Base-by-base conservation (phyloP, 345 rosid genomes). In the Brassica nigra region DNA sequence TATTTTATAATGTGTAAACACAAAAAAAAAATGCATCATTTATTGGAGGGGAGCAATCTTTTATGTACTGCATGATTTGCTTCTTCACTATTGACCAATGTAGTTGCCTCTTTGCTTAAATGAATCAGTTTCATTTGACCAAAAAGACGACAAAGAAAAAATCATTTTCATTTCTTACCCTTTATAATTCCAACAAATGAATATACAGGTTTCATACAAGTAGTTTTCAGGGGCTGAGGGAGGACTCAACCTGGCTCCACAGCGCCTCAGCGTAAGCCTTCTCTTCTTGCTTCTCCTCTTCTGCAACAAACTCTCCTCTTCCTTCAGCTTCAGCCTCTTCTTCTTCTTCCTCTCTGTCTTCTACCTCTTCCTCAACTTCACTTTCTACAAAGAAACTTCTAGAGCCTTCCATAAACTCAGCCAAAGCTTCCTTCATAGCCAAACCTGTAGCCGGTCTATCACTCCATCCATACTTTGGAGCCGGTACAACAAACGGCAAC, bases 271-370 rank as follows among this genome's bases (percentile, higher is more conserved):
- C 95, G 67, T 92, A 92, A 72, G 87, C 90, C 79, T 81, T 88
- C 70, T 90, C 95, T 68, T 91, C 98, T 83, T 88, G 90, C 79
- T 90, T 89, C 86, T 91, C 98, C 83, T 91, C 98, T 81, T 86
- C 85, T 27, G 44, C 78, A 73, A 74, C 78, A 65, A 69, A 81
- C 64, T 77, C 84, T 67, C 54, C 81, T 71, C 78, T 75, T 54
- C 78, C 84, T 77, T 82, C 92, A 34, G 49, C 81, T 61, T 86
- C 93, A 55, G 87, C 85, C 96, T 59, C 87, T 18, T 83, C 84
- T 67, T 86, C 91, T 30, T 86, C 91, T 28, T 71, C 83, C 68
- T 83, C 90, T 68, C 87, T 42, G 4, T 42, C 49, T 42, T 71
- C 82, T 31, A 64, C 84, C 69, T 82, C 90, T 68, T 89, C 91